Evolutionary conservation across 2,329 filamentous ascomycete species (phyloP), one percentile per base, ranked within the genome.

Genomic region (Fusarium goolgardi): DNA sequence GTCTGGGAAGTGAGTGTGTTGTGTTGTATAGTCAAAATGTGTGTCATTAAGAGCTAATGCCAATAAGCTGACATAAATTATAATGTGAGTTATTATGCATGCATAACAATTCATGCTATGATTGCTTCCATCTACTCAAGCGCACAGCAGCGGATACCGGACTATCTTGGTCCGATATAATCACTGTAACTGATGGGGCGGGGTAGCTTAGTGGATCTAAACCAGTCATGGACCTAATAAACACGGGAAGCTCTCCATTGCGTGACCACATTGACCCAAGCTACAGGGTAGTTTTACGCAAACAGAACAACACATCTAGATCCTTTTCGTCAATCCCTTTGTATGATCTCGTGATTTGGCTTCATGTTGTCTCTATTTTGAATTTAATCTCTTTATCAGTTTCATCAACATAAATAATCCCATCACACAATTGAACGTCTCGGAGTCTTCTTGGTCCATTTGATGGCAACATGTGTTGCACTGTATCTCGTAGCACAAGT

Each of bases 401-500:
- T 10, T 31, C 29, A 13, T 31, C 15, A 15, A 4, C 13, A 31
- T 6, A 6, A 31, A 6, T 15, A 31, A 31, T 31, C 29, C 29
- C 3, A 10, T 18, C 8, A 4, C 9, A 34, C 16, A 16, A 35
- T n/a, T 35, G 2, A 5, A 3, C 12, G 1, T 21, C n/a, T 21
- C 5, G 5, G 4, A 35, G 16, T 5, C 7, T 3, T 10, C 12
- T 8, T 13, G 11, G 12, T 20, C 13, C 5, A 13, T 12, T 2
- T 2, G 3, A 11, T 5, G 4, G 21, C 21, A 18, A 3, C 4
- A 1, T 8, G 18, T 5, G 4, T 16, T 25, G 10, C 15, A 10
- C 1, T 1, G 21, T 12, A 2, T 16, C 6, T 11, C 10, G 21
- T 25, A 12, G 9, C 16, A 21, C 9, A 7, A 11, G 8, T 21